These are phyloP conservation scores for Apiospora phragmitis DNA, from an alignment of 2,329 filamentous ascomycete species.

Conservation along the genomic window DNA sequence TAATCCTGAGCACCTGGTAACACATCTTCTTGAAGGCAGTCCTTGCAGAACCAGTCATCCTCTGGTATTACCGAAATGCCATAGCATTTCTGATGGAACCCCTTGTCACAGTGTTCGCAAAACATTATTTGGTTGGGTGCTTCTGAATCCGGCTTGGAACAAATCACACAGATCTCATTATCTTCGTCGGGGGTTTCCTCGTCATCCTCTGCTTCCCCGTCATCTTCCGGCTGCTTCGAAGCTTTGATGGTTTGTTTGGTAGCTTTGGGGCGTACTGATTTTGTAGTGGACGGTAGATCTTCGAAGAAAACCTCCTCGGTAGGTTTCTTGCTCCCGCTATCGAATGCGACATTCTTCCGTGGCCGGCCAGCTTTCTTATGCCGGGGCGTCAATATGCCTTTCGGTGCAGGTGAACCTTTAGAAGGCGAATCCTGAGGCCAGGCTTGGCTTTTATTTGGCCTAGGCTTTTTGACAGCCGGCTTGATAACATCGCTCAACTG, in stretches of 20 bases:
- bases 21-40: constrained; percentile 52
- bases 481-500: neutral
- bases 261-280: constrained; percentile 17
- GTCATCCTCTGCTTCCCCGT: neutral
- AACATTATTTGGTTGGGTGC: constrained; percentile 63
- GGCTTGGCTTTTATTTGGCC: constrained; percentile 9
- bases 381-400: constrained; percentile 57
- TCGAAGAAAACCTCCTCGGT: constrained; percentile 52
- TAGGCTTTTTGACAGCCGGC: constrained; percentile 15
- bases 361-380: constrained; percentile 42
- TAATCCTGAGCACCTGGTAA: constrained; percentile 16
- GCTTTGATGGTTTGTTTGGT: constrained; percentile 2
- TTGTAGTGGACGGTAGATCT: constrained; percentile 46
- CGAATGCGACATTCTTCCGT: constrained; percentile 59
- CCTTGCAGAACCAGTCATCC: constrained; percentile 64
- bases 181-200: constrained; percentile 35
- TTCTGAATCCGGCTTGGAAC: constrained; percentile 56
- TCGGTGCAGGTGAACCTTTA: constrained; percentile 36
- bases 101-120: constrained; percentile 64
- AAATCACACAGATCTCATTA: constrained; percentile 59
- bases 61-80: constrained; percentile 56
- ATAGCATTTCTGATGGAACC: constrained; percentile 64
- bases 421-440: constrained; percentile 15
- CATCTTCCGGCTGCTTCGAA: neutral
- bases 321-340: constrained; percentile 28